Evolutionary conservation across 2,329 filamentous ascomycete species (phyloP), one percentile per base, ranked within the genome.

Genomic region (Aaosphaeria pasadenensis): DNA sequence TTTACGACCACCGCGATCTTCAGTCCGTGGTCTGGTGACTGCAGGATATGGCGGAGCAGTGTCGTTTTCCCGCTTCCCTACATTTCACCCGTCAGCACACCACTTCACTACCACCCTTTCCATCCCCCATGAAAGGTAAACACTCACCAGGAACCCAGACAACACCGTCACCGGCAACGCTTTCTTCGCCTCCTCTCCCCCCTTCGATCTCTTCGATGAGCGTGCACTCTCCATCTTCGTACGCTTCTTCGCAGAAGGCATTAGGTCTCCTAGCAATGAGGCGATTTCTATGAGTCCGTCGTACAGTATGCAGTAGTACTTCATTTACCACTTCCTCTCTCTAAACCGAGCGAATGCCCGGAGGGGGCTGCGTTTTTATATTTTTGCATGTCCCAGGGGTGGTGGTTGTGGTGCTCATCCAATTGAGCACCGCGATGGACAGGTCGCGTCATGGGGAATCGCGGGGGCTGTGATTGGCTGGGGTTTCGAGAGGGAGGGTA

Each of bases 1-100:
- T 89, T 89, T 35, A 89, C 85, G 24, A 89, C 85, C 11, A 89
- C 81, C 1, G 85, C 86, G 48, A 89, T 87, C 1, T 79, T 77
- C 6, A 88, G 74, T 1, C 85, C 83, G 66, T 89, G 86, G 4
- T 86, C 76, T 1, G 71, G 67, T 0, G 81, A 83, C 33, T 79
- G 79, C 5, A 89, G 77, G 44, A 89, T 86, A 50, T 88, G 81
- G 50, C 87, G 80, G 0, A 89, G 75, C 0, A 89, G 75, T 0
- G 86, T 88, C 0, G 86, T 88, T 63, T 89, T 89, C 1, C 86
- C 86, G 41, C 83, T 81, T 7, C 85, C 85, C 82, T 84, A 35
- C 32, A 35, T 35, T 35, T n/a, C 7, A 35, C n/a, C 32, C 6
- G 44, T 35, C 32, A 35, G 7, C n/a, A n/a, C n/a, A n/a, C 86